These are phyloP conservation scores for Boletus coccyginus DNA, from an alignment of 768 basidiomycete species.

Conservation along the genomic window DNA sequence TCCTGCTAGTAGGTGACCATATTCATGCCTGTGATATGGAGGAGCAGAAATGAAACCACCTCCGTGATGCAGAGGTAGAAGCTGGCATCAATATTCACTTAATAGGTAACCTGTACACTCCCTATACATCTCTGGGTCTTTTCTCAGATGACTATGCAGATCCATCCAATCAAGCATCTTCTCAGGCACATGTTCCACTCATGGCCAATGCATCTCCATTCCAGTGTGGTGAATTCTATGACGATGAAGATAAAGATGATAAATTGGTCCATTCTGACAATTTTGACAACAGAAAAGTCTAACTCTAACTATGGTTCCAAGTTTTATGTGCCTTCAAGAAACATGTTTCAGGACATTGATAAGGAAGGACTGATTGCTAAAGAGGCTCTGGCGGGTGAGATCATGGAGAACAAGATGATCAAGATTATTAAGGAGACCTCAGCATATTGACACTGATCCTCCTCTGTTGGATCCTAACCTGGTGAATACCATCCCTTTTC, in stretches of 20 bases:
- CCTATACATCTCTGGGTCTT: no score
- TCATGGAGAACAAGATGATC: conserved; percentile 82
- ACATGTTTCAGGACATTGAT: no score
- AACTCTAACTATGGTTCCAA: no score
- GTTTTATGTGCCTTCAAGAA: no score
- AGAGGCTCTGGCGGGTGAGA: no score
- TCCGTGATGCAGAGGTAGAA: conserved; percentile 72
- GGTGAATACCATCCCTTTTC: conserved; percentile 77
- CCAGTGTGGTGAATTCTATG: conserved; percentile 70
- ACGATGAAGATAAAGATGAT: conserved; percentile 70
- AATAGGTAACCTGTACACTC: conserved; percentile 68
- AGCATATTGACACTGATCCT: conserved; percentile 79
- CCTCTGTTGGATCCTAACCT: conserved; percentile 88
- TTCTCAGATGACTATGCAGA: conserved; percentile 50
- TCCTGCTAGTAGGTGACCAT: conserved; percentile 86
- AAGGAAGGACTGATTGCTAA: no score
- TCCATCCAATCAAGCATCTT: conserved; percentile 45
- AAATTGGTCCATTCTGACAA: conserved; percentile 65
- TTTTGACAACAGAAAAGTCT: no score
- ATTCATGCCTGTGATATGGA: conserved; percentile 80
- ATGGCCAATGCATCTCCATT: conserved; percentile 80
- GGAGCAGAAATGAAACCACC: conserved; percentile 76
- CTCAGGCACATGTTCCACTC: conserved; percentile 75
- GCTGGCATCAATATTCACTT: conserved; percentile 59
- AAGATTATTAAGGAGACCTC: conserved; percentile 83